phyloP scores from a whole-genome alignment of 306 rosid genomes.

The Castanea sativa region DNA sequence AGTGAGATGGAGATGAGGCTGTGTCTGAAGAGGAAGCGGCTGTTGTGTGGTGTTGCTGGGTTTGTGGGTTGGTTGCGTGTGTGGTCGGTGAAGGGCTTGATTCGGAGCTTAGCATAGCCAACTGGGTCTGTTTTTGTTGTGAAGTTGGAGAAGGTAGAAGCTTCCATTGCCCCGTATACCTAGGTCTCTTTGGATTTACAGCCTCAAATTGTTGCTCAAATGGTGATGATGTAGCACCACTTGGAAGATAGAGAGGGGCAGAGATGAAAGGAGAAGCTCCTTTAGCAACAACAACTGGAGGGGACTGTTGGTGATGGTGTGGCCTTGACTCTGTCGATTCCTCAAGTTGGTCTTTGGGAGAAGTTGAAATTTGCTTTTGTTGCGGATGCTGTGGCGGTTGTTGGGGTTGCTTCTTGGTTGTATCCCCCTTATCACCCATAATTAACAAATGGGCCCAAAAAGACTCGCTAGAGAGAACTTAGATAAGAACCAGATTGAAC shows the following conservation, averaged over 20 bases:
- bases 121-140: constrained; percentile 51
- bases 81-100: constrained; percentile 66
- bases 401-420: constrained; percentile 47
- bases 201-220: constrained; percentile 61
- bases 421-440: constrained; percentile 75
- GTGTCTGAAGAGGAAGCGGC: constrained; percentile 75
- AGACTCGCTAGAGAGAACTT: not conserved
- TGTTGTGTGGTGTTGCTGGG: constrained; percentile 9
- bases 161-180: constrained; percentile 92
- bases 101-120: constrained; percentile 41
- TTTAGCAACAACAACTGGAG: constrained; percentile 26
- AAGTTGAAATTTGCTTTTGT: constrained; percentile 53
- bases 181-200: constrained; percentile 60
- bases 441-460: constrained; percentile 40
- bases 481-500: constrained; percentile 39
- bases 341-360: constrained; percentile 52
- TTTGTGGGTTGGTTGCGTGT: constrained; percentile 24
- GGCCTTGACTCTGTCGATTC: constrained; percentile 47
- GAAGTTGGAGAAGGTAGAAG: constrained; percentile 65
- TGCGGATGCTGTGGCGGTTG: constrained; percentile 18
- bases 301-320: constrained; percentile 33
- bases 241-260: constrained; percentile 49
- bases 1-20: constrained; percentile 67
- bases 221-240: constrained; percentile 49
- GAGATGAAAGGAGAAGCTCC: constrained; percentile 47